Percentiles rank a stretch among this genome's conserved stretches.
These are phyloP conservation scores for Plectosphaerella plurivora DNA, from an alignment of 2,329 filamentous ascomycete genomes.

Conservation along the genomic window DNA sequence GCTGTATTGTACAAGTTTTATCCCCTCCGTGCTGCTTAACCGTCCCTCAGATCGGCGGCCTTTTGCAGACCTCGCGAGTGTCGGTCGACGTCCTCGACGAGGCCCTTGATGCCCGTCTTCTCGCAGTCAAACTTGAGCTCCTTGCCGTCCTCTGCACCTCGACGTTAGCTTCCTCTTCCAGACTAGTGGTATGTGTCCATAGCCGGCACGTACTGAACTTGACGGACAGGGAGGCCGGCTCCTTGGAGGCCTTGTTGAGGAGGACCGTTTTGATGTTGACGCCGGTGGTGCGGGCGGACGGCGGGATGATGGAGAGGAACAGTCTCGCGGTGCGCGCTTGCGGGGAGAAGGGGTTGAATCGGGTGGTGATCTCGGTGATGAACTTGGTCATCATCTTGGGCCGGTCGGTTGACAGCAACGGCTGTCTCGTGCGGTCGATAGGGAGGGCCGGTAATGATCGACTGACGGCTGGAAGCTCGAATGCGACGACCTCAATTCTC, in stretches of 20 bases:
- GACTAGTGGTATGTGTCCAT: background rate
- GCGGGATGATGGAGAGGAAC: slow-evolving; percentile 80
- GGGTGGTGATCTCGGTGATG: slow-evolving; percentile 77
- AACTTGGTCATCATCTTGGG: slow-evolving; percentile 76
- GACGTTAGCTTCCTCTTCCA: background rate
- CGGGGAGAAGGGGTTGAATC: slow-evolving; percentile 88
- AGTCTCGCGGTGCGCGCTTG: slow-evolving; percentile 78
- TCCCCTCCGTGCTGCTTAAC: slow-evolving; percentile 10
- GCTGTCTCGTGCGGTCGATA: background rate
- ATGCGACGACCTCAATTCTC: background rate
- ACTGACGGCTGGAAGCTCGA: background rate
- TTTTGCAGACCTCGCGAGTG: slow-evolving; percentile 81
- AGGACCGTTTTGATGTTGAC: slow-evolving; percentile 78
- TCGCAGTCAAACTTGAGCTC: slow-evolving; percentile 79
- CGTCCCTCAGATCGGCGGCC: slow-evolving; percentile 68
- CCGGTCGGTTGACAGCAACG: slow-evolving; percentile 2
- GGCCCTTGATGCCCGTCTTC: slow-evolving; percentile 77
- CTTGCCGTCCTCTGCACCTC: slow-evolving; percentile 76
- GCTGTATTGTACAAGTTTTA: slow-evolving; percentile 1
- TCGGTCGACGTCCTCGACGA: slow-evolving; percentile 84
- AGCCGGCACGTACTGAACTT: slow-evolving; percentile 70
- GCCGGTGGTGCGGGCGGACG: slow-evolving; percentile 65
- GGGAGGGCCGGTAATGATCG: background rate
- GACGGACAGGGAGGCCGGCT: slow-evolving; percentile 65
- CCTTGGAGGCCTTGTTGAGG: slow-evolving; percentile 64